A percentile compares a stretch with the other conserved stretches of the same genome.
These are phyloP conservation scores for Saccharomyces uvarum DNA, from an alignment of 1,139 yeast species.

Conservation along the genomic window DNA sequence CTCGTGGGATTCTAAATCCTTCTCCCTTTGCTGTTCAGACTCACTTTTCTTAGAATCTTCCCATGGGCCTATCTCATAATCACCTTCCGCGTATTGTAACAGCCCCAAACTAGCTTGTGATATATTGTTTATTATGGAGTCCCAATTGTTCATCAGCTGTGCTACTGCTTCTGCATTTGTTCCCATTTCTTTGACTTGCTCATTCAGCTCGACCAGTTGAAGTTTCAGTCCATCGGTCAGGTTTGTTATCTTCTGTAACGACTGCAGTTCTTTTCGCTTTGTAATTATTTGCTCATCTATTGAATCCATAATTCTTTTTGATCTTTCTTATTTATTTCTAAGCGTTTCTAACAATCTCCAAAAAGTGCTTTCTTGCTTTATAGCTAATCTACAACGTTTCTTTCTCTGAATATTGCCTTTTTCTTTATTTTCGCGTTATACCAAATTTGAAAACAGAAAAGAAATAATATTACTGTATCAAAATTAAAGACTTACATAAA, in stretches of 20 bases:
- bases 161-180: slow-evolving; percentile 24
- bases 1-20: background rate
- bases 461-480: background rate
- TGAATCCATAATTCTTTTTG: background rate
- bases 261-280: slow-evolving; percentile 24
- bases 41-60: slow-evolving; percentile 5
- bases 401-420: background rate
- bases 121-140: slow-evolving; percentile 26
- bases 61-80: slow-evolving; percentile 29
- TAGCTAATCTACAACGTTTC: background rate
- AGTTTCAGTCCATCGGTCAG: slow-evolving; percentile 25
- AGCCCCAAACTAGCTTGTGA: slow-evolving; percentile 30
- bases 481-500: background rate
- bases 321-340: background rate
- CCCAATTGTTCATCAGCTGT: slow-evolving; percentile 28
- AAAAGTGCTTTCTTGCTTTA: background rate
- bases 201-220: slow-evolving; percentile 24
- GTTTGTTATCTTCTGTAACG: slow-evolving; percentile 23
- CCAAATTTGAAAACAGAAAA: background rate
- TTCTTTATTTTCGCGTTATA: background rate
- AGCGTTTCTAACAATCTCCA: background rate
- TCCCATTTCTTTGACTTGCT: slow-evolving; percentile 23
- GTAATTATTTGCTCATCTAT: slow-evolving; percentile 13
- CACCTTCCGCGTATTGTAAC: slow-evolving; percentile 28
- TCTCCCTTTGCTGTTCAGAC: background rate